Conservation (phyloP, 2,329 filamentous ascomycete species). For the Fusarium sp. region DNA sequence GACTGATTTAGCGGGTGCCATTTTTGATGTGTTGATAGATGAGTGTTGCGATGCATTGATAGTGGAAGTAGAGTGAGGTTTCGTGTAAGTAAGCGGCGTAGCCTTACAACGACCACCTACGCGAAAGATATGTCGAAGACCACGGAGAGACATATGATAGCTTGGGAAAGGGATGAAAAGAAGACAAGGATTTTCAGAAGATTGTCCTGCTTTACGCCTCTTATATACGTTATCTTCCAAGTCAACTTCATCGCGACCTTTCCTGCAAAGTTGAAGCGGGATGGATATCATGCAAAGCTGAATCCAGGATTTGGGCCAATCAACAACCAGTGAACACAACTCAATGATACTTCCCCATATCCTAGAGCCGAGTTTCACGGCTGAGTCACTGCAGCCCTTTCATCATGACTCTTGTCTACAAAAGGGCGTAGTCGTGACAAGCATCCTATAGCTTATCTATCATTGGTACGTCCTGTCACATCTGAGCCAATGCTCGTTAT, state of each 20-base stretch:
- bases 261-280: neutral
- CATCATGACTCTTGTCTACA: neutral
- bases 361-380: neutral
- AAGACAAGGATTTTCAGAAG: neutral
- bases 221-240: neutral
- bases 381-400: neutral
- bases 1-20: constrained; percentile 5
- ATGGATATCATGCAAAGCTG: neutral
- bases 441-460: neutral
- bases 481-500: neutral
- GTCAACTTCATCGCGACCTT: neutral
- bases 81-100: neutral
- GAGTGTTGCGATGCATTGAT: neutral
- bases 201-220: neutral
- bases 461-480: neutral
- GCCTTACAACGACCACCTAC: neutral
- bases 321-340: neutral
- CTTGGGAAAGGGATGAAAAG: neutral
- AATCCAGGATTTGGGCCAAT: neutral
- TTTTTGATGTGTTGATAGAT: neutral
- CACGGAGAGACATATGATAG: neutral
- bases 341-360: neutral
- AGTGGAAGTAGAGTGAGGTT: neutral
- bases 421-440: constrained; percentile 1
- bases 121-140: neutral